Evolutionary conservation across 768 basidiomycete genomes (phyloP), one percentile per base, ranked within the genome.

Genomic region (Ramaria sp.): DNA sequence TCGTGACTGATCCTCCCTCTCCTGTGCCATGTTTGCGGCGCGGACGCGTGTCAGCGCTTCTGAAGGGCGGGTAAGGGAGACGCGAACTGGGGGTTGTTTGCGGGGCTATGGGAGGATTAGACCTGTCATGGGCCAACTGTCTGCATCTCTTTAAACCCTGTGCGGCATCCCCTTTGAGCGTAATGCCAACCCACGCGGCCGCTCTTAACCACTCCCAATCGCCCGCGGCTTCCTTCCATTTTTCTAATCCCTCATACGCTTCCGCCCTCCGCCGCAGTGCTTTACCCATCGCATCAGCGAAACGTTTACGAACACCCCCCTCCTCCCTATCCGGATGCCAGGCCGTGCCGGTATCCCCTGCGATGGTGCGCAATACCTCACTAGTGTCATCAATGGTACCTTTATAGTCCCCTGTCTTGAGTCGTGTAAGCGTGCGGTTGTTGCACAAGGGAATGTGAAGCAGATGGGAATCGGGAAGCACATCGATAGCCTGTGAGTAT

Each of bases 231-330:
- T 77, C 73, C 11, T 75, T 78, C 94, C 93, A 99, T 67, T 86
- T 88, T 73, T 99, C 95, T 60, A 76, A 73, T 54, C 84, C 88
- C 68, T 98, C 95, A 57, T 78, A 77, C 6, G 90, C 91, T 68
- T 88, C 85, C 1, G 94, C 94, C 11, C 95, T 81, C 53, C 91
- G 73, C 59, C 78, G 81, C 60, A 84, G 74, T 2, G 91, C 92
- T 69, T 96, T 97, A 43, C 87, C 75, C 43, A 90, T 71, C 10
- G 79, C 87, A 54, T 90, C 90, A 0, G 71, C 75, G 19, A 95
- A 73, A 66, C 91, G 84, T 11, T 93, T 76, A 7, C 73, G 73
- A 48, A 72, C 67, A 37, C 78, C 75, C 38, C 51, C 54, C 41
- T 79, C 78, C 31, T 65, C 68, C 59, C 70, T 70, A 33, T 67